Conservation (phyloP, 169 alveolate genomes). For the Perkinsus marinus region DNA sequence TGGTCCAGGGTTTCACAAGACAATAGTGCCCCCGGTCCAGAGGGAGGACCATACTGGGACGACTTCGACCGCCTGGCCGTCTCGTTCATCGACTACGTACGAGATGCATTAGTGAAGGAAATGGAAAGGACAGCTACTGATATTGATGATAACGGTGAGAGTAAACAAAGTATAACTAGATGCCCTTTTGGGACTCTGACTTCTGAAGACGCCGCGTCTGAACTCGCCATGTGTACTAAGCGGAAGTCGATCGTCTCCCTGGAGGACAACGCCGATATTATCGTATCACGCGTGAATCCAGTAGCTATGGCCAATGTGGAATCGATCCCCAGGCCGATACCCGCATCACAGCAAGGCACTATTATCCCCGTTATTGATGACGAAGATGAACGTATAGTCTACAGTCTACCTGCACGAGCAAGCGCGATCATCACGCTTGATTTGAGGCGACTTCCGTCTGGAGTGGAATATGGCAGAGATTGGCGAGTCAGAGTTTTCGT, state of each 20-base stretch:
- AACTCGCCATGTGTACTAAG: background rate
- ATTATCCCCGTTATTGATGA: background rate
- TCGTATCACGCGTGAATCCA: background rate
- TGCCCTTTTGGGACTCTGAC: slow-evolving; percentile 3
- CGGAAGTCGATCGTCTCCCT: background rate
- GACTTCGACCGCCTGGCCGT: background rate
- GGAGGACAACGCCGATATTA: background rate
- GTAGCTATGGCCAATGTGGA: background rate
- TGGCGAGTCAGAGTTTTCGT: background rate
- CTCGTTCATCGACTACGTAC: background rate
- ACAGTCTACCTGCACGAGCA: slow-evolving; percentile 5
- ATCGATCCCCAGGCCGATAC: background rate
- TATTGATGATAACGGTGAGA: background rate
- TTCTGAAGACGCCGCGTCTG: background rate
- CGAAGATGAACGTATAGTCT: slow-evolving; percentile 1
- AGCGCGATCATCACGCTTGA: slow-evolving; percentile 17
- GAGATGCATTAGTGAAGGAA: background rate
- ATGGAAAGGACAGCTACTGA: background rate
- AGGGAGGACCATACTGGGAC: background rate
- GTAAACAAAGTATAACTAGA: background rate
- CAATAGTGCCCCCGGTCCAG: background rate
- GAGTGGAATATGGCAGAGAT: slow-evolving; percentile 5
- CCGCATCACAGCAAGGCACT: background rate
- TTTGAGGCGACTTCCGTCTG: slow-evolving; percentile 11
- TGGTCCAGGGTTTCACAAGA: background rate